Evolutionary conservation across 768 basidiomycete species (phyloP).

Genomic region (Hemileccinum impolitum): DNA sequence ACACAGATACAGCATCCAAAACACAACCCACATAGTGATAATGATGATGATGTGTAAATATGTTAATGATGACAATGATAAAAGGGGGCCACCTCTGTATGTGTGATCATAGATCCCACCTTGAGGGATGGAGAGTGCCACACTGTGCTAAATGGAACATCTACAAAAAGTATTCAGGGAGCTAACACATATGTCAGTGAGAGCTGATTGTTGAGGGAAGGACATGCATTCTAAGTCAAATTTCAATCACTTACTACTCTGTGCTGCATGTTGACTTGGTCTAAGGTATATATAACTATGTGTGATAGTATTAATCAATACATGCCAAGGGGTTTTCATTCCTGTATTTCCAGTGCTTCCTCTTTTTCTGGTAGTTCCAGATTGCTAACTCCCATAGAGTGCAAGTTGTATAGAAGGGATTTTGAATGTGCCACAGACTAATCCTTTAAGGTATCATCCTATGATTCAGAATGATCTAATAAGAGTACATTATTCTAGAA

Average conservation of each 20-base stretch:
- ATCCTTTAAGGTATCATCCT: no score
- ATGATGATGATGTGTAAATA: neutral
- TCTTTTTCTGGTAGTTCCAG: no score
- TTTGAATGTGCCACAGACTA: no score
- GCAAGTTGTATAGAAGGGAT: no score
- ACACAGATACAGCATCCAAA: slow-evolving; percentile 1
- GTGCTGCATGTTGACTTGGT: slow-evolving; percentile 61
- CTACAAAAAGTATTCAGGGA: slow-evolving; percentile 78
- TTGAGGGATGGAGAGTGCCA: neutral
- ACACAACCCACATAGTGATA: neutral
- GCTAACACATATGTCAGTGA: slow-evolving; percentile 36
- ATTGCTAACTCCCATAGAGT: no score
- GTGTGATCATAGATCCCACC: slow-evolving; percentile 9
- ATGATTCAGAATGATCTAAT: no score
- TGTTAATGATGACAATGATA: slow-evolving; percentile 9
- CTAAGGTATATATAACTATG: no score
- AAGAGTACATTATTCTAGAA: no score
- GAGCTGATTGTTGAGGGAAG: neutral
- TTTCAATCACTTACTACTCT: slow-evolving; percentile 51
- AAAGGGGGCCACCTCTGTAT: neutral
- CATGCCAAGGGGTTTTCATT: no score
- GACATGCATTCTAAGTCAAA: neutral
- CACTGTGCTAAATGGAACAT: neutral
- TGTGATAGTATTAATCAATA: no score
- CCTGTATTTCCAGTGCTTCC: no score